These are phyloP conservation scores for Obba rivulosa DNA, from an alignment of 768 basidiomycete species.

Conservation along the genomic window DNA sequence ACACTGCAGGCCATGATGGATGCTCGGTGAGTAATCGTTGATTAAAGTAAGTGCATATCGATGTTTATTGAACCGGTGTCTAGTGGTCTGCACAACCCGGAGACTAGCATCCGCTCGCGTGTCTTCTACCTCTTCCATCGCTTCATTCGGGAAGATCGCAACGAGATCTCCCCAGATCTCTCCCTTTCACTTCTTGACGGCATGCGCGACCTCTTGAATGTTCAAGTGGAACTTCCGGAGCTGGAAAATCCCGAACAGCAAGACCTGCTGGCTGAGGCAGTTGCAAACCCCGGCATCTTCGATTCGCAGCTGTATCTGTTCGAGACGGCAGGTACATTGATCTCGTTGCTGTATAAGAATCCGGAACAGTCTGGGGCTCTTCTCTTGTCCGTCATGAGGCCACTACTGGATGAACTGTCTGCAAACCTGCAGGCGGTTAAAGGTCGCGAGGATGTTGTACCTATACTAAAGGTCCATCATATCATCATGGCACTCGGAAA, in stretches of 20 bases:
- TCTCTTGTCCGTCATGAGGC: constrained; percentile 73
- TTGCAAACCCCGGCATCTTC: constrained; percentile 66
- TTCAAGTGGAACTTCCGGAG: constrained; percentile 74
- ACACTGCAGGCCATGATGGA: constrained; percentile 88
- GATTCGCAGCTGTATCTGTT: constrained; percentile 93
- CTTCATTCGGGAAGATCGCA: constrained; percentile 80
- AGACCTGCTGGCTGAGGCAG: constrained; percentile 75
- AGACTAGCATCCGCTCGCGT: constrained; percentile 64
- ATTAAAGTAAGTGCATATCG: neutral
- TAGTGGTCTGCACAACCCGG: constrained; percentile 83
- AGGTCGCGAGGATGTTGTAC: constrained; percentile 58
- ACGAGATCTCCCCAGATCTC: constrained; percentile 71
- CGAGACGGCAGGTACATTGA: constrained; percentile 83
- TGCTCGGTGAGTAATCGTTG: constrained; percentile 49
- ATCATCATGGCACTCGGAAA: constrained; percentile 92
- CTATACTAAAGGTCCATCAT: constrained; percentile 89
- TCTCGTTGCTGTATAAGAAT: constrained; percentile 65
- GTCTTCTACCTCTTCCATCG: constrained; percentile 90
- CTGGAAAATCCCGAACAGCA: constrained; percentile 63
- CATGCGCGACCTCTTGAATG: constrained; percentile 70
- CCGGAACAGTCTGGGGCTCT: constrained; percentile 65
- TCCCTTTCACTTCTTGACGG: constrained; percentile 65
- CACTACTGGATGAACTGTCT: constrained; percentile 72
- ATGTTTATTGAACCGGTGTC: neutral
- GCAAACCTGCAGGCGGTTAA: constrained; percentile 49